phyloP scores from a whole-genome alignment of 1,139 yeast species.

The Suhomyces wounanorum region DNA sequence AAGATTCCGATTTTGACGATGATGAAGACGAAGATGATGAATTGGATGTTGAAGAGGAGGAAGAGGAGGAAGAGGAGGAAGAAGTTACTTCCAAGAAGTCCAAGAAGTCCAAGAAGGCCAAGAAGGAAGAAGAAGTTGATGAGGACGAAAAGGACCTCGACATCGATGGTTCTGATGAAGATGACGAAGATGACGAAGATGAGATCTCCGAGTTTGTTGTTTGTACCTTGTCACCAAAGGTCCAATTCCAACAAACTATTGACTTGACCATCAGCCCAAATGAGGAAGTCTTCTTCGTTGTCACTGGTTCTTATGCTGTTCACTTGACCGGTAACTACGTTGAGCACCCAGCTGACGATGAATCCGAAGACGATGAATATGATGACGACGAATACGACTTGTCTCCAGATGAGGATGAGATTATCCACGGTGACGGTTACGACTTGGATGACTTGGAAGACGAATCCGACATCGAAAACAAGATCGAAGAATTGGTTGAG shows the following conservation, averaged over 20 bases:
- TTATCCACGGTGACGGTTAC: slow-evolving; percentile 43
- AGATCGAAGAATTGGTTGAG: slow-evolving; percentile 62
- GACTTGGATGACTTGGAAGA: slow-evolving; percentile 67
- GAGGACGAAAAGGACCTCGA: slow-evolving; percentile 54
- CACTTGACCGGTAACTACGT: slow-evolving; percentile 94
- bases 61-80: slow-evolving; percentile 42
- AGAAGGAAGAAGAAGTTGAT: slow-evolving; percentile 32
- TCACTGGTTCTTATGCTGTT: slow-evolving; percentile 91
- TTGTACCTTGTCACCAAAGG: slow-evolving; percentile 87
- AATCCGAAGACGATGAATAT: slow-evolving; percentile 53
- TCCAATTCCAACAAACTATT: slow-evolving; percentile 84
- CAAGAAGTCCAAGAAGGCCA: slow-evolving; percentile 23
- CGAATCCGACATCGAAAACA: slow-evolving; percentile 55
- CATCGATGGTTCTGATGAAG: slow-evolving; percentile 62
- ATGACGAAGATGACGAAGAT: slow-evolving; percentile 48
- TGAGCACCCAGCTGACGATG: slow-evolving; percentile 88
- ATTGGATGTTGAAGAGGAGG: slow-evolving; percentile 51
- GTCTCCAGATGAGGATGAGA: slow-evolving; percentile 91
- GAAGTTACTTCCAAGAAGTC: slow-evolving; percentile 28
- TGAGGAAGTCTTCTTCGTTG: slow-evolving; percentile 92
- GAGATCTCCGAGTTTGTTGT: slow-evolving; percentile 75
- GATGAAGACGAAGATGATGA: slow-evolving; percentile 56
- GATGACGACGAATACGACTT: slow-evolving; percentile 76
- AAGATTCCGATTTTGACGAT: slow-evolving; percentile 44
- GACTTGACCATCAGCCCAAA: slow-evolving; percentile 90